Base-by-base conservation (phyloP, 2,329 filamentous ascomycete genomes). In the Cladosporium sp. region DNA sequence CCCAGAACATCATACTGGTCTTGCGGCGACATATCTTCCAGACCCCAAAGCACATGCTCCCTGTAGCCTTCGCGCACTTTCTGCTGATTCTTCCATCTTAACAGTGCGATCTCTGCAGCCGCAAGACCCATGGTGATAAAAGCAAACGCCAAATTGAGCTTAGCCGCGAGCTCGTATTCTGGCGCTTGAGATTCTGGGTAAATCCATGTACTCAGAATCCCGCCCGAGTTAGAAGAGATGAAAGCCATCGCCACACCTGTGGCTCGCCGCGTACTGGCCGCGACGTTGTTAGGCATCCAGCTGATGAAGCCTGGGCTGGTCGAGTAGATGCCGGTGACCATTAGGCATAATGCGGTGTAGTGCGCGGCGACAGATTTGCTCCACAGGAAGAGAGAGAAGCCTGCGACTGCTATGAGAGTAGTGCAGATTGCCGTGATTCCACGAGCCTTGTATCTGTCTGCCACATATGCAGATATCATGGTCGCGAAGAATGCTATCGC, bases 221-320 rank as follows among this genome's bases (percentile, higher is more conserved):
- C 52, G 12, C 40, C 52, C 0, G 40, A 45, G 10, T 55, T 47
- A 4, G 20, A 22, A 4, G 20, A 28, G 9, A 58, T 39, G 89
- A 90, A 96, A 22, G 73, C 91, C 60, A 96, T 95, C 51, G 96
- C 88, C 60, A 96, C 39, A 84, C 0, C 92, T 91, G 1, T 96
- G 75, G 0, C 92, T 36, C 91, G 84, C 77, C 96, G 96, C 75
- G 95, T 95, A 2, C 92, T 89, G 13, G 91, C 88, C 73, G 96
- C 91, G 35, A 87, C 83, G 61, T 96, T 96, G 76, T 96, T 96
- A 45, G 87, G 85, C 19, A 88, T 79, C 92, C 92, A 96, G 2
- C 87, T 86, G 61, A 96, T 90, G 0, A 90, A 94, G 69, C 96
- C 94, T 5, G 90, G 77, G 57, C 96, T 90, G 66, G 85, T 88